Conservation (phyloP, 805 yeast genomes). For the Yarrowia keelungensis region DNA sequence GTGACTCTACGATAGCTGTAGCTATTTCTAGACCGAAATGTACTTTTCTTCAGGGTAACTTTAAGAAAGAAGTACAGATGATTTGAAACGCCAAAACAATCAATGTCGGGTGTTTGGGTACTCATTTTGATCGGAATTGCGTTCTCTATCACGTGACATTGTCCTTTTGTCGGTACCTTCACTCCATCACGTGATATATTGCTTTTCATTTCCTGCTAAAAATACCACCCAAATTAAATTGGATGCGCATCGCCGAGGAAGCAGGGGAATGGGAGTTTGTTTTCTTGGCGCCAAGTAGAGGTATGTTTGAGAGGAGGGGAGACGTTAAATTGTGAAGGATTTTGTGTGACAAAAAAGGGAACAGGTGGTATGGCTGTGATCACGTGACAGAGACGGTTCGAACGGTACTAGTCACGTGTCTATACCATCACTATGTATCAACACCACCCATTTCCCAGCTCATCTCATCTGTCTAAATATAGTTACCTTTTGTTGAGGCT, state of each 20-base stretch:
- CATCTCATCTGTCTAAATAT: too few relatives aligned
- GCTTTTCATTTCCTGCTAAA: background rate
- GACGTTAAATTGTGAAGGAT: too few relatives aligned
- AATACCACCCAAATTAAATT: background rate
- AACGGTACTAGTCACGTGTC: too few relatives aligned
- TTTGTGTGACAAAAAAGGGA: too few relatives aligned
- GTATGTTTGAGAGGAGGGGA: background rate
- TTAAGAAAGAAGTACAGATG: background rate
- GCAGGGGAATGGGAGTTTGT: background rate
- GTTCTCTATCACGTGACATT: background rate
- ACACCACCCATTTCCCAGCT: too few relatives aligned
- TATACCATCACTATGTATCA: too few relatives aligned
- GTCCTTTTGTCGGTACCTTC: rapidly evolving
- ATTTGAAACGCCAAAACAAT: background rate
- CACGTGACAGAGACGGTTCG: too few relatives aligned
- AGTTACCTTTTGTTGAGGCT: too few relatives aligned
- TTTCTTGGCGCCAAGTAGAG: conserved; percentile 6
- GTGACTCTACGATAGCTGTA: background rate
- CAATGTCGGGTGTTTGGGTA: too few relatives aligned
- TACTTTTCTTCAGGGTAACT: background rate
- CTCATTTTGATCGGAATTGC: background rate
- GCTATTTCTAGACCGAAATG: background rate
- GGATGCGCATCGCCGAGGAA: background rate
- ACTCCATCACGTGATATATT: background rate
- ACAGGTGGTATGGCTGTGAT: too few relatives aligned